Evolutionary conservation across 225 moss, liverwort and hornwort species (phyloP).

Genomic region (Pseudisothecium myosuroides): DNA sequence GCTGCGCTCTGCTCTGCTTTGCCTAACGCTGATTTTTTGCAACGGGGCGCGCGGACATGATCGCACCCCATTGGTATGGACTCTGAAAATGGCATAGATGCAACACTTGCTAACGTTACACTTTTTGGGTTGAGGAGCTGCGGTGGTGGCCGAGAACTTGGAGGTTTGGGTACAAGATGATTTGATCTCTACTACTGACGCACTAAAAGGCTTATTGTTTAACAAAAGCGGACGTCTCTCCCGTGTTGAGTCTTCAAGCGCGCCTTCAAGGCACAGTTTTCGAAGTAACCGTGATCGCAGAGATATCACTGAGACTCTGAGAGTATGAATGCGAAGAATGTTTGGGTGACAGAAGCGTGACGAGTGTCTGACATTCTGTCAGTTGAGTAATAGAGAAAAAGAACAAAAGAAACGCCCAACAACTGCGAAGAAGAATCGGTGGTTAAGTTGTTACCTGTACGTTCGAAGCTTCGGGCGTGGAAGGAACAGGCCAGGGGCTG

Average conservation of each 20-base stretch:
- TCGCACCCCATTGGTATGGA: neutral
- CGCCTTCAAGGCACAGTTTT: neutral
- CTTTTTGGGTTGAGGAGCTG: neutral
- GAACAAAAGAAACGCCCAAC: neutral
- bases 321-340: neutral
- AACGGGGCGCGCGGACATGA: neutral
- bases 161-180: neutral
- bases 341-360: neutral
- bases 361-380: constrained; percentile 3
- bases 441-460: neutral
- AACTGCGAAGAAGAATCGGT: neutral
- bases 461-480: neutral
- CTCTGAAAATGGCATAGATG: neutral
- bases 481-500: neutral
- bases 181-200: neutral
- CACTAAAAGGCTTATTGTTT: neutral
- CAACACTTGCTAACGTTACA: neutral
- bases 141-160: neutral
- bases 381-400: neutral
- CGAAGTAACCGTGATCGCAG: neutral
- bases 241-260: neutral
- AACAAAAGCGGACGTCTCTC: neutral
- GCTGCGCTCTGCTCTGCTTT: neutral
- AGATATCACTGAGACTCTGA: neutral
- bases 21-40: neutral